Conservation (phyloP, 306 rosid genomes). For the Lupinus albus region DNA sequence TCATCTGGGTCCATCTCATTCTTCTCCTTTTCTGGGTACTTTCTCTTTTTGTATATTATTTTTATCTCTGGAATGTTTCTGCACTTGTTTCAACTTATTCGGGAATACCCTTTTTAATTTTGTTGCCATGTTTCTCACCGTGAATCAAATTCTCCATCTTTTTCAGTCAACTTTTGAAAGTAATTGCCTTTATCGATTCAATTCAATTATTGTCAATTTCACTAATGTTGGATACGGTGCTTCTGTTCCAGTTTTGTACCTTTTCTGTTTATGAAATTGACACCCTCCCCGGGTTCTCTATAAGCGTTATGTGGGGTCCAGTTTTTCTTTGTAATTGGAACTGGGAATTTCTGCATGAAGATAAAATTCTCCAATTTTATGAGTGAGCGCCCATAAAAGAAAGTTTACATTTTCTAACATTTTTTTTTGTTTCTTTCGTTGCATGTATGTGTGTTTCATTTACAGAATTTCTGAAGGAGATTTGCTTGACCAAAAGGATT, state of each 20-base stretch:
- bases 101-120: conserved; percentile 5
- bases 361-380: conserved; percentile 37
- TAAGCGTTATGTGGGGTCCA: conserved; percentile 46
- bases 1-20: conserved; percentile 42
- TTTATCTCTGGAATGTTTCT: conserved; percentile 6
- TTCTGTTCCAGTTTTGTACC: conserved; percentile 12
- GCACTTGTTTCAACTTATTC: conserved; percentile 22
- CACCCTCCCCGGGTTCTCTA: not conserved
- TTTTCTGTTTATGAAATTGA: conserved; percentile 36
- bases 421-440: conserved; percentile 31
- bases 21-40: conserved; percentile 43
- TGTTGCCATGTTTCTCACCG: conserved; percentile 34
- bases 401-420: conserved; percentile 33
- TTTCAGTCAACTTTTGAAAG: not conserved
- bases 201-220: conserved; percentile 27
- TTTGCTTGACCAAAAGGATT: conserved; percentile 34
- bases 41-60: conserved; percentile 28
- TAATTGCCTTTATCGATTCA: conserved; percentile 10
- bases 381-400: conserved; percentile 34
- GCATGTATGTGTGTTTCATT: conserved; percentile 33
- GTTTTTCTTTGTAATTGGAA: conserved; percentile 7
- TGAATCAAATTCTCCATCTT: conserved; percentile 31
- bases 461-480: conserved; percentile 45
- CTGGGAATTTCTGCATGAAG: conserved; percentile 44
- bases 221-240: too few species aligned